These are phyloP conservation scores for Sabuloglossum arenarium DNA, from an alignment of 495 filamentous ascomycete species.

Conservation along the genomic window DNA sequence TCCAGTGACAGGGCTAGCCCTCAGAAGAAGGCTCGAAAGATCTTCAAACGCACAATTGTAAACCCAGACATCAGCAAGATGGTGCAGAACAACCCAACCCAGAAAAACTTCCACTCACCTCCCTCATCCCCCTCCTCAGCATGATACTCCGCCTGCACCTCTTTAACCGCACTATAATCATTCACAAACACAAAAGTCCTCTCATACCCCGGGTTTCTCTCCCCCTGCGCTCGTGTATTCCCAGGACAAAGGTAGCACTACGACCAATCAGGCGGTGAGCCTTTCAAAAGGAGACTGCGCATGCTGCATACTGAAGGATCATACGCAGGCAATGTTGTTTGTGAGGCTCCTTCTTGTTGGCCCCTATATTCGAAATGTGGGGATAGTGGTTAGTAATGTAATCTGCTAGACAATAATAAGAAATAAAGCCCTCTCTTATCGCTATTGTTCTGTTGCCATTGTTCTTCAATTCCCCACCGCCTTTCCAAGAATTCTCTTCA, in stretches of 20 bases:
- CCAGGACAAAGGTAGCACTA: conserved; percentile 92
- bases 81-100: background rate
- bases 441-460: too few relatives aligned
- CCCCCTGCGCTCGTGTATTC: conserved; percentile 79
- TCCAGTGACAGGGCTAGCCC: conserved; percentile 69
- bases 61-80: background rate
- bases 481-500: conserved; percentile 7
- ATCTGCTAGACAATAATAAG: too few relatives aligned
- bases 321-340: conserved; percentile 55
- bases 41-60: background rate
- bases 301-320: conserved; percentile 39
- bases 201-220: conserved; percentile 68
- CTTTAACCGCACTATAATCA: conserved; percentile 93
- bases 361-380: conserved; percentile 34
- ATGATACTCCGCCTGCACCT: conserved; percentile 57
- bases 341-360: conserved; percentile 66
- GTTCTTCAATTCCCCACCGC: too few relatives aligned
- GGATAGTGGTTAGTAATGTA: background rate
- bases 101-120: conserved; percentile 16
- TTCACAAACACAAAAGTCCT: conserved; percentile 91
- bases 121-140: conserved; percentile 26
- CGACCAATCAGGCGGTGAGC: background rate
- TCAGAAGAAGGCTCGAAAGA: conserved; percentile 33
- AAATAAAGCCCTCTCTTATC: too few relatives aligned
- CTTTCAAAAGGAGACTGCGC: background rate